Evolutionary conservation across 1,284 basidiomycete genomes (phyloP).

Genomic region (Rhodotorula sp.): DNA sequence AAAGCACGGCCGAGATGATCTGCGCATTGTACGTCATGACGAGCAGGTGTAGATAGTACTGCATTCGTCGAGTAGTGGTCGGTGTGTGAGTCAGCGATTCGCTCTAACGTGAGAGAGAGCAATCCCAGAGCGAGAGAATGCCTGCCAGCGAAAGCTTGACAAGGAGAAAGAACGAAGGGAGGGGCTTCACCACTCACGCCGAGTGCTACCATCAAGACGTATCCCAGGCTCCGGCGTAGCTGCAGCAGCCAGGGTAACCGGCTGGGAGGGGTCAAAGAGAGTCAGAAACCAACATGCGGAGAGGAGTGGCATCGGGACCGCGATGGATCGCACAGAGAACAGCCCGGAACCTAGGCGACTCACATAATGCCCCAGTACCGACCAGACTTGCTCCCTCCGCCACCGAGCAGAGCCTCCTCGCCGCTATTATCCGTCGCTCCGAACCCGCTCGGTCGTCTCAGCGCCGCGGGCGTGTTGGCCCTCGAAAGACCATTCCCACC

Average conservation of each 20-base stretch:
- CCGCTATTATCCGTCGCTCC: background rate
- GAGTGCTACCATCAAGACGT: background rate
- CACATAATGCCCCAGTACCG: conserved; percentile 28
- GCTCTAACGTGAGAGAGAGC: too few relatives aligned
- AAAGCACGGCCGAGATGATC: conserved; percentile 38
- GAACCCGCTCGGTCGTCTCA: conserved; percentile 15
- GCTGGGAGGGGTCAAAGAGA: too few relatives aligned
- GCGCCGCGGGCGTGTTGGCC: background rate
- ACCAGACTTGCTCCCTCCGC: background rate
- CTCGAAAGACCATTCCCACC: background rate
- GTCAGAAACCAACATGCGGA: too few relatives aligned
- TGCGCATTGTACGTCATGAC: conserved; percentile 41
- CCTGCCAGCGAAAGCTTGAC: too few relatives aligned
- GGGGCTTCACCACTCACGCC: too few relatives aligned
- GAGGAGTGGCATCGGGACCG: too few relatives aligned
- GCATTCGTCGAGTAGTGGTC: background rate
- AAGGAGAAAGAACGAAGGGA: too few relatives aligned
- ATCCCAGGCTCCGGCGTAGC: background rate
- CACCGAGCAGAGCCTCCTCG: conserved; percentile 17
- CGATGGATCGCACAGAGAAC: background rate
- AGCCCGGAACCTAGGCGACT: background rate
- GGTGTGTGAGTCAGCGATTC: too few relatives aligned
- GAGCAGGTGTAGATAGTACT: conserved; percentile 39
- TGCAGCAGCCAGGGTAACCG: too few relatives aligned
- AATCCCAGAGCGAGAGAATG: too few relatives aligned